Evolutionary conservation across 805 yeast genomes (phyloP).

Genomic region (Myxozyma mucilagina): DNA sequence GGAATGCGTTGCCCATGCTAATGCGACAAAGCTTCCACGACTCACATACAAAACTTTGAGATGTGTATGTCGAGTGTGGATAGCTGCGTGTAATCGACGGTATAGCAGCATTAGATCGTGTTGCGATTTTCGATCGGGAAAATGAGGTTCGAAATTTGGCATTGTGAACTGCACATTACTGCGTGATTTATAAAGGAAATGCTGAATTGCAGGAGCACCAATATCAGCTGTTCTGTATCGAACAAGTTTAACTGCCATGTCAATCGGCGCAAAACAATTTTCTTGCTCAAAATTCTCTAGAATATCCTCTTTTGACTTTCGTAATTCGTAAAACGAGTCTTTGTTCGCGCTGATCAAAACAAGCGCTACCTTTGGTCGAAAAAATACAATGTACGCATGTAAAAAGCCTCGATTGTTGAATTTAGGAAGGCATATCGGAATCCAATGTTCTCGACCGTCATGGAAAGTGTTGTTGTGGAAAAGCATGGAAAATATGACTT

Average conservation of each 20-base stretch:
- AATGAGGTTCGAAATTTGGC: conserved; percentile 46
- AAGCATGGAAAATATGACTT: conserved; percentile 69
- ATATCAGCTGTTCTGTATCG: conserved; percentile 53
- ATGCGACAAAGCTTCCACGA: conserved; percentile 40
- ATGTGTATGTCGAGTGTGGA: conserved; percentile 36
- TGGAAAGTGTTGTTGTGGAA: conserved; percentile 56
- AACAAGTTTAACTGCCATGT: conserved; percentile 42
- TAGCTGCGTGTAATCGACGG: conserved; percentile 45
- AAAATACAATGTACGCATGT: conserved; percentile 71
- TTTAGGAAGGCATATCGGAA: conserved; percentile 87
- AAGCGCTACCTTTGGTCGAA: conserved; percentile 47
- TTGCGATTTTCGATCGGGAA: conserved; percentile 33
- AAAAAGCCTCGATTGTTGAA: conserved; percentile 87
- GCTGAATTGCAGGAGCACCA: conserved; percentile 61
- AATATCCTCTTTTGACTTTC: conserved; percentile 57
- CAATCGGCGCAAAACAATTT: conserved; percentile 44
- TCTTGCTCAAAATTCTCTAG: conserved; percentile 45
- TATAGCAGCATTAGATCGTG: conserved; percentile 36
- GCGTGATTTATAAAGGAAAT: conserved; percentile 78
- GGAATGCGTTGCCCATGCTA: conserved; percentile 57
- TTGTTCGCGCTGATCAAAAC: conserved; percentile 66
- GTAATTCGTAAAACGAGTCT: conserved; percentile 75
- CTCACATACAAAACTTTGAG: conserved; percentile 36
- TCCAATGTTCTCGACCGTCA: conserved; percentile 75
- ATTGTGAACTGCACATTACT: conserved; percentile 63